Evolutionary conservation across 78 protist species (phyloP), one percentile per base, ranked within the genome.

Genomic region (Polysphondylium violaceum): DNA sequence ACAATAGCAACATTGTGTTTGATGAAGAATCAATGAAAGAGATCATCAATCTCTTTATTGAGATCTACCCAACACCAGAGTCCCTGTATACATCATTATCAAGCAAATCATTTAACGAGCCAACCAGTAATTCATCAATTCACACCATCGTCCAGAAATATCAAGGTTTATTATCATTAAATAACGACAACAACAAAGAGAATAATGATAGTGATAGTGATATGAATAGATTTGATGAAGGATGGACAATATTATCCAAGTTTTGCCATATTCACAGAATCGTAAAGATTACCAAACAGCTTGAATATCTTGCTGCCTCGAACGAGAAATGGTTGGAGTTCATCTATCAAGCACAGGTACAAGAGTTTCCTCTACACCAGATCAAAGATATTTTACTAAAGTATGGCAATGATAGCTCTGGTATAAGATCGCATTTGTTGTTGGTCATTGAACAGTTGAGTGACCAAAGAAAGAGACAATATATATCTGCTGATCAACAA

Each of bases 241-340:
- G n/a, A n/a, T 83, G 91, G 91, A 29, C 47, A 12, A 8, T 83
- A 11, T 43, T 83, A 44, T 55, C 91, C 3, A 27, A 38, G 11
- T 83, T 83, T 50, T 83, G 91, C 11, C 72, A 83, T 31, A 65
- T 61, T 21, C 91, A 83, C 31, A 16, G 35, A 29, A 38, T 83
- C 21, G 4, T 25, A 14, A 36, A 55, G 33, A 36, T 50, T 17
- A 83, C 74, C 0, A 69, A 56, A 47, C 78, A 53, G 16, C 60
- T 83, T 27, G 79, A 83, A 50, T 50, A 83, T 59, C 29, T 67
- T 3, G 91, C 91, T 16, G 16, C 35, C 0, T 23, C n/a, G 12
- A 50, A 55, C 25, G 75, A 67, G 25, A 55, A 67, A 16, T 83
- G 91, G 89, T 59, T 83, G 44, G 81, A 61, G 8, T 83, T 83